Evolutionary conservation across 2,329 filamentous ascomycete species (phyloP), one percentile per base, ranked within the genome.

Genomic region (Diaporthe humulicola): DNA sequence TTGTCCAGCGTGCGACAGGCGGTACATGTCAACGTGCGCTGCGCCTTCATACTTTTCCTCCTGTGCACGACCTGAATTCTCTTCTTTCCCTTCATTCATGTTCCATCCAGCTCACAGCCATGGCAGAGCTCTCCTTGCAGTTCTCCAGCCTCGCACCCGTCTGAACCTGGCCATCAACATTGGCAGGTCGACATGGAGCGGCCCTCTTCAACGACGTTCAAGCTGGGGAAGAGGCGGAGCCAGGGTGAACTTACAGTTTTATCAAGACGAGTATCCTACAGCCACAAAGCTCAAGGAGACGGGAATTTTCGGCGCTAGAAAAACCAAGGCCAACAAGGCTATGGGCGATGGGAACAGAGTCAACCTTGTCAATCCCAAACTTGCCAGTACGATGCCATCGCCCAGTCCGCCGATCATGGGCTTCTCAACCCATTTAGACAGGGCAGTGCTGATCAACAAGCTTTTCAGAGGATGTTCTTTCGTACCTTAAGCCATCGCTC

Each of bases 401-500:
- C 3, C 45, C 42, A 52, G 22, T 2, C 30, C 38, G 28, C 66
- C 57, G 7, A 50, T 19, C 25, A 10, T 33, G 45, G 14, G 14
- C 40, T 48, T 48, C 38, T 67, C 7, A 15, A 12, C 33, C 25
- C n/a, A 45, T 22, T 28, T 17, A n/a, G 4, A n/a, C 19, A 52
- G 40, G 28, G 25, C 33, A 36, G 25, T 25, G 38, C 79, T 74
- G 77, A 78, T 17, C 38, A 25, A 45, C 25, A 28, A 74, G 69
- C 92, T 36, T 67, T n/a, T 10, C 45, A 69, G 93, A 95, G 80
- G 92, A 96, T 78, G 85, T 94, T 19, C 79, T 98, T 60, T 81
- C 90, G 9, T 94, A 94, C 75, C 85, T 97, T n/a, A 90, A 89
- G 3, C 88, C 90, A 1, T 91, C 91, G 3, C 88, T 98, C 25